Conservation (phyloP, 2,329 filamentous ascomycete species). For the Arthrobotrys sphaeroides region DNA sequence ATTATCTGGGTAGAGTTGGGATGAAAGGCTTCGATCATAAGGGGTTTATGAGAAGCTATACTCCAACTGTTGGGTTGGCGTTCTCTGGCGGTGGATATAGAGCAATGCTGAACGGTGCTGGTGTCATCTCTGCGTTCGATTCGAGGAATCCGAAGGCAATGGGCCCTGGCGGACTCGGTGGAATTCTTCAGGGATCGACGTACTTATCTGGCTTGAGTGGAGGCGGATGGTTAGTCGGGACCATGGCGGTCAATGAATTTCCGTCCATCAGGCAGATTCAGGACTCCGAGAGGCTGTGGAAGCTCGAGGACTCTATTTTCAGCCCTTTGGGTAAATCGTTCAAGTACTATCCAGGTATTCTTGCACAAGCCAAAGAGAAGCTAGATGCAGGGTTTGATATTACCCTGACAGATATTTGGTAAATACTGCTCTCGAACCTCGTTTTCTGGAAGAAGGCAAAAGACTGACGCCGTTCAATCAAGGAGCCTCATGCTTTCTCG, state of each 20-base stretch:
- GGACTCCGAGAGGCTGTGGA: conserved; percentile 66
- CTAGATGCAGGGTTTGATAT: conserved; percentile 71
- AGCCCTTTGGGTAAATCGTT: conserved; percentile 64
- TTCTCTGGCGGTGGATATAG: conserved; percentile 86
- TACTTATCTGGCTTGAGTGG: conserved; percentile 84
- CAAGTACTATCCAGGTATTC: conserved; percentile 72
- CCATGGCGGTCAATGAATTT: conserved; percentile 73
- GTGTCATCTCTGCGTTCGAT: conserved; percentile 81
- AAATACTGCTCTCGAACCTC: conserved; percentile 33
- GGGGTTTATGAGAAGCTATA: conserved; percentile 74
- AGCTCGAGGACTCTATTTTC: conserved; percentile 71
- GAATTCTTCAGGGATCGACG: conserved; percentile 80
- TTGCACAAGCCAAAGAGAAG: conserved; percentile 70
- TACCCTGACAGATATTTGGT: conserved; percentile 87
- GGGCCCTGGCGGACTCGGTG: conserved; percentile 74
- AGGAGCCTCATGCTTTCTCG: conserved; percentile 57
- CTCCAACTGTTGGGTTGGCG: conserved; percentile 77
- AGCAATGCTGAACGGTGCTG: conserved; percentile 84
- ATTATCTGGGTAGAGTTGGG: conserved; percentile 75
- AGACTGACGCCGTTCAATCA: conserved; percentile 41
- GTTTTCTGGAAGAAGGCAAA: neutral
- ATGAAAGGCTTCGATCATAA: conserved; percentile 82
- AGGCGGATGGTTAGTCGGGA: conserved; percentile 85
- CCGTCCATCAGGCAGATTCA: conserved; percentile 32
- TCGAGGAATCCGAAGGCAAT: conserved; percentile 73